phyloP scores from a whole-genome alignment of 2,329 filamentous ascomycete genomes.

The Achaetomium macrosporum region DNA sequence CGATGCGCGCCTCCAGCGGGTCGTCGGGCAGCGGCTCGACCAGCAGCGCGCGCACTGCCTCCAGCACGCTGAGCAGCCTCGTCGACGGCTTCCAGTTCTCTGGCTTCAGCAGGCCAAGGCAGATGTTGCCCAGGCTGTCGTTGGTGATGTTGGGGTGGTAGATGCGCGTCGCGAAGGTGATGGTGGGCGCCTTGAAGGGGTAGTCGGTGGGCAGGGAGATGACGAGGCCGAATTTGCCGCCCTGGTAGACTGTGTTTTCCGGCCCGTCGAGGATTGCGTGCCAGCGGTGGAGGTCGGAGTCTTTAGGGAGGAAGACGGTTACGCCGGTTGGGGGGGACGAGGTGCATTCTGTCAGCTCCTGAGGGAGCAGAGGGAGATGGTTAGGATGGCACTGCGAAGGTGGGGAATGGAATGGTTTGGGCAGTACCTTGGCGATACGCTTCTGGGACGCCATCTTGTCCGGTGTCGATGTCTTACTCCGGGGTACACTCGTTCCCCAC shows the following conservation, averaged over 20 bases:
- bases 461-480: not conserved
- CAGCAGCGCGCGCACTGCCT: conserved; percentile 68
- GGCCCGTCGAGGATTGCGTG: conserved; percentile 44
- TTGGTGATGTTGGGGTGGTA: conserved; percentile 95
- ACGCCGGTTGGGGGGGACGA: conserved; percentile 43
- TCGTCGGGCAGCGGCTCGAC: conserved; percentile 82
- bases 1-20: conserved; percentile 79
- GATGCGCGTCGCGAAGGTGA: conserved; percentile 81
- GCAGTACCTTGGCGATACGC: conserved; percentile 21
- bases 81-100: conserved; percentile 91
- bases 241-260: conserved; percentile 44
- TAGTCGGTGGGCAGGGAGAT: conserved; percentile 73
- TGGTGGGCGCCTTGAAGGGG: conserved; percentile 79
- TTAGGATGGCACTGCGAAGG: not conserved
- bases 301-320: conserved; percentile 40
- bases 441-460: conserved; percentile 20
- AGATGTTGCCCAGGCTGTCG: conserved; percentile 79
- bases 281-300: conserved; percentile 48
- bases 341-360: conserved; percentile 52
- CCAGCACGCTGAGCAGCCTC: conserved; percentile 68
- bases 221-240: conserved; percentile 67
- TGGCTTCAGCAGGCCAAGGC: conserved; percentile 72
- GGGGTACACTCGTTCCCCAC: no score
- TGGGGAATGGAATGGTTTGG: not conserved
- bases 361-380: conserved; percentile 2